These are phyloP conservation scores for Phytophthora ramorum DNA, from an alignment of 352 stramenopile genomes.

Conservation along the genomic window DNA sequence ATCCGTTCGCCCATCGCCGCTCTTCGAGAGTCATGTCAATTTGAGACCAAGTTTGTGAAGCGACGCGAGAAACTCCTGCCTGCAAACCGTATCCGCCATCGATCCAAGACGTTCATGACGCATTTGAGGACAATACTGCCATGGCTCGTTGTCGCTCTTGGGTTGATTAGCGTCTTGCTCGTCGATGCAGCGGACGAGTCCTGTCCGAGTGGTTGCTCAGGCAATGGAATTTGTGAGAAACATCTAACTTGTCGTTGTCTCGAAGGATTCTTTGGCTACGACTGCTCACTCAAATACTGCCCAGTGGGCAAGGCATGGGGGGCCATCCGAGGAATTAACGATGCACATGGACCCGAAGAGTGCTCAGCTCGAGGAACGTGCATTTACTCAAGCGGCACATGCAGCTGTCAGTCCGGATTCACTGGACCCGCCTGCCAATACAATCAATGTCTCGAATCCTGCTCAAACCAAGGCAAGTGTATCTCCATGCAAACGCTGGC, in stretches of 20 bases:
- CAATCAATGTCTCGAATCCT: constrained; percentile 59
- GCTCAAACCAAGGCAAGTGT: constrained; percentile 62
- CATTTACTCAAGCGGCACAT: constrained; percentile 66
- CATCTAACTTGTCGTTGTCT: constrained; percentile 67
- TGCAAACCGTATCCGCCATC: neutral
- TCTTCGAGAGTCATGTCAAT: constrained; percentile 24
- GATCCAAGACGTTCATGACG: constrained; percentile 11
- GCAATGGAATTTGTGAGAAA: constrained; percentile 61
- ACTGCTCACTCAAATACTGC: constrained; percentile 66
- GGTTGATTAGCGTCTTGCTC: neutral
- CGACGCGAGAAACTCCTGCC: constrained; percentile 36
- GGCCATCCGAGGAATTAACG: constrained; percentile 45
- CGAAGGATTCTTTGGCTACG: constrained; percentile 64
- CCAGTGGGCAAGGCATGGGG: constrained; percentile 64
- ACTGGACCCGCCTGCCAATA: constrained; percentile 70
- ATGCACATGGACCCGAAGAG: constrained; percentile 54
- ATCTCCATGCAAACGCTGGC: constrained; percentile 71
- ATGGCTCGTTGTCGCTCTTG: constrained; percentile 5
- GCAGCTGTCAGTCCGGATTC: constrained; percentile 87
- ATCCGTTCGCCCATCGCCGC: constrained; percentile 23
- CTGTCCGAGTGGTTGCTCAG: constrained; percentile 70
- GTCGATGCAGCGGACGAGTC: constrained; percentile 18
- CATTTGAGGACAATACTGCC: neutral
- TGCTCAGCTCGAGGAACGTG: constrained; percentile 82
- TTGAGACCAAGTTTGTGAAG: constrained; percentile 6